These are phyloP conservation scores for Tubosaeta brunneosetosa DNA, from an alignment of 768 basidiomycete genomes.

Conservation along the genomic window DNA sequence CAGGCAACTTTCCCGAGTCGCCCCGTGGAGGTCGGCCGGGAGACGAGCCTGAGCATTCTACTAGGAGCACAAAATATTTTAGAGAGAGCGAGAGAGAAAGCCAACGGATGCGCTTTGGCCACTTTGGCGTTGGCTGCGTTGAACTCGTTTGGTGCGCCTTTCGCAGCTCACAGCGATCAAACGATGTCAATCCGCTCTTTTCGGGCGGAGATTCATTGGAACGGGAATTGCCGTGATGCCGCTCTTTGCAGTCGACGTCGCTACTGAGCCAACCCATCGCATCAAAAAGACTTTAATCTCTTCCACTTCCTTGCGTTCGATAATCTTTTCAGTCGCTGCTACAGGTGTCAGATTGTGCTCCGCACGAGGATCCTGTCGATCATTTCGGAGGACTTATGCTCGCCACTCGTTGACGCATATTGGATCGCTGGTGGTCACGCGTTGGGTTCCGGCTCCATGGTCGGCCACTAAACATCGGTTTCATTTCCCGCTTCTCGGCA, in stretches of 20 bases:
- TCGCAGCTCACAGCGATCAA: conserved; percentile 39
- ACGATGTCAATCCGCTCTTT: conserved; percentile 11
- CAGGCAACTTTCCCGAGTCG: conserved; percentile 61
- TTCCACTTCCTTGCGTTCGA: too few species aligned
- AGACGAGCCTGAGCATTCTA: conserved; percentile 66
- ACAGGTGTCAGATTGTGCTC: too few species aligned
- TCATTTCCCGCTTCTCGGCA: too few species aligned
- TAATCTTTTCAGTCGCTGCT: too few species aligned
- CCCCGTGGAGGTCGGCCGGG: conserved; percentile 62
- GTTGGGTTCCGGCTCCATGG: too few species aligned
- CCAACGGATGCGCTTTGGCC: conserved; percentile 13
- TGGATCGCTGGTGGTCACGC: too few species aligned
- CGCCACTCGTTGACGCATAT: too few species aligned
- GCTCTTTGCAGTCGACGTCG: not conserved
- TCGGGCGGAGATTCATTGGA: conserved; percentile 18
- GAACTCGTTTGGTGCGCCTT: conserved; percentile 31
- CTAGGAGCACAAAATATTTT: conserved; percentile 11
- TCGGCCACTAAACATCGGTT: too few species aligned
- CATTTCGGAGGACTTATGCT: too few species aligned
- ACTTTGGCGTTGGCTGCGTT: conserved; percentile 12
- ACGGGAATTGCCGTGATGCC: conserved; percentile 12
- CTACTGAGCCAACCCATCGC: too few species aligned
- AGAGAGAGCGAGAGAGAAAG: conserved; percentile 18
- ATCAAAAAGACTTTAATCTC: too few species aligned
- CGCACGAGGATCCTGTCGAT: too few species aligned